A percentile compares a stretch with the other conserved stretches of the same genome.
phyloP scores from a whole-genome alignment of 225 moss, liverwort and hornwort genomes.

The Thuidium tamariscinum region DNA sequence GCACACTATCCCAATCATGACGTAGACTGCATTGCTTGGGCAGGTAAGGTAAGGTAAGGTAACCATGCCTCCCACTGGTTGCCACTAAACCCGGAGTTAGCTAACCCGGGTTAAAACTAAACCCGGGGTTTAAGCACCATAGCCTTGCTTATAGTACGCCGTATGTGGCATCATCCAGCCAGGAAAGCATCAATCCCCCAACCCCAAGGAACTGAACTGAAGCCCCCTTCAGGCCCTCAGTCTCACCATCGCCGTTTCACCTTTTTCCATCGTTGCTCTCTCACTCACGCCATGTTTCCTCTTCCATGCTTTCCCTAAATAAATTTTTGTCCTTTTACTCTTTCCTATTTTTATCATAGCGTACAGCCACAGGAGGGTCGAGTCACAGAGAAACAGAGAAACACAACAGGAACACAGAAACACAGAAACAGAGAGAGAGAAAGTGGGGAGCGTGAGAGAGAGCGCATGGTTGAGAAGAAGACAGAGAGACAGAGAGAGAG shows the following conservation, averaged over 20 bases:
- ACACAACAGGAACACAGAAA: neutral
- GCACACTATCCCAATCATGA: neutral
- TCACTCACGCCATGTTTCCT: neutral
- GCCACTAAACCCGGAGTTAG: neutral
- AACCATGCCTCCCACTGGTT: neutral
- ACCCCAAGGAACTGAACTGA: neutral
- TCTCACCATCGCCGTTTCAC: neutral
- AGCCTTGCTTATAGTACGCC: neutral
- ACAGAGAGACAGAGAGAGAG: neutral
- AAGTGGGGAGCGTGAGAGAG: neutral
- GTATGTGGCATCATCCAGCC: neutral
- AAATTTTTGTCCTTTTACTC: neutral
- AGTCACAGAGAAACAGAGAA: neutral
- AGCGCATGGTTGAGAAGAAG: neutral
- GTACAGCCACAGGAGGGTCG: neutral
- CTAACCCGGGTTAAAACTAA: neutral
- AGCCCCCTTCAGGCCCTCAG: neutral
- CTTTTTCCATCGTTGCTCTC: neutral
- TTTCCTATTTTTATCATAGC: neutral
- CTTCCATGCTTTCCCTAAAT: neutral
- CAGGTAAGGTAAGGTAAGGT: neutral
- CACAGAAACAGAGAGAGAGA: neutral
- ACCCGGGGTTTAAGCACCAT: neutral
- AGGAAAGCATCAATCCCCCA: too few species aligned
- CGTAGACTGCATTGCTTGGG: neutral